Conservation (phyloP, 225 moss, liverwort and hornwort species). For the Pseudisothecium myosuroides region DNA sequence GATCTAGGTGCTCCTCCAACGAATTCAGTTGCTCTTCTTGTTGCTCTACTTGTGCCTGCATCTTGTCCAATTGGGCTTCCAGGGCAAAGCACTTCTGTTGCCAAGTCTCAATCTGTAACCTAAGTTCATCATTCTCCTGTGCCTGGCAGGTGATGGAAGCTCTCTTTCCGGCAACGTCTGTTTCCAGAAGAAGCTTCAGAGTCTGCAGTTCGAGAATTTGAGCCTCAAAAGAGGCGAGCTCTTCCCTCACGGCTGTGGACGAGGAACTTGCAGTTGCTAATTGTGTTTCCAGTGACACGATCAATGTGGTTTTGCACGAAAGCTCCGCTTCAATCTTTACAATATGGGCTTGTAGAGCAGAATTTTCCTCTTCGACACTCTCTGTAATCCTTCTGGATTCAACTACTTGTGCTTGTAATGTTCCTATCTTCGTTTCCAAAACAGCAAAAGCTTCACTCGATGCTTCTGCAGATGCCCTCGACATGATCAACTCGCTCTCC, state of each 20-base stretch:
- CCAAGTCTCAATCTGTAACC: slow-evolving; percentile 1
- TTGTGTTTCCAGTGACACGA: background rate
- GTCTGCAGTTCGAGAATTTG: slow-evolving; percentile 3
- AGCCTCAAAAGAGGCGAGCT: background rate
- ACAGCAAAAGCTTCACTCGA: background rate
- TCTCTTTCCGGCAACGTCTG: background rate
- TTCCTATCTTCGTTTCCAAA: background rate
- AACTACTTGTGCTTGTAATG: background rate
- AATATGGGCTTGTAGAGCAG: background rate
- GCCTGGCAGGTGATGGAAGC: background rate
- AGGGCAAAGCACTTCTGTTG: background rate
- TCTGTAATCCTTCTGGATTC: background rate
- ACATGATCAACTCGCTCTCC: background rate
- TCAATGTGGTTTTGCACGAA: background rate
- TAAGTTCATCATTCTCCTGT: background rate
- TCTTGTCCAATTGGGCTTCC: background rate
- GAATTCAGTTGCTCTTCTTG: slow-evolving; percentile 2
- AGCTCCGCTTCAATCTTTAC: background rate
- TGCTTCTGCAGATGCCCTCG: background rate
- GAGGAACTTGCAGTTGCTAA: background rate
- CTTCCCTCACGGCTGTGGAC: background rate
- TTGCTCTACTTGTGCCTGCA: background rate
- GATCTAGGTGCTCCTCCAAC: slow-evolving; percentile 2
- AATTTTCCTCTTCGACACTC: background rate
- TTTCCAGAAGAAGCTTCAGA: background rate